These are phyloP conservation scores for Endocalyx cinctus DNA, from an alignment of 2,329 filamentous ascomycete genomes.

Conservation along the genomic window DNA sequence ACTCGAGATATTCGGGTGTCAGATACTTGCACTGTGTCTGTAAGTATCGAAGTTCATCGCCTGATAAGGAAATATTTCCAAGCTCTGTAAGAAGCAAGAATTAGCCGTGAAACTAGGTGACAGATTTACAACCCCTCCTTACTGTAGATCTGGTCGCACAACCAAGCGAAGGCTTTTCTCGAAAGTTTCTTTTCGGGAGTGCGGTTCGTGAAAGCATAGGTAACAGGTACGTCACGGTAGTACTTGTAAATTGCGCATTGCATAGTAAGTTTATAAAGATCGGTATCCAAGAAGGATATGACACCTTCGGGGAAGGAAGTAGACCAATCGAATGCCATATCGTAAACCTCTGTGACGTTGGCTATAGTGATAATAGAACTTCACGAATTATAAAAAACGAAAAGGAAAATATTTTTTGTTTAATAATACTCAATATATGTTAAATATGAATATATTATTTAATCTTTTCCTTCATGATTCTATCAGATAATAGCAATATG, in stretches of 20 bases:
- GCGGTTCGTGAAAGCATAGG: constrained; percentile 91
- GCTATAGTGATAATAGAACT: no score
- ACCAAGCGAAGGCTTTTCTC: constrained; percentile 77
- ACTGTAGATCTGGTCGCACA: constrained; percentile 79
- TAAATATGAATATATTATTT: no score
- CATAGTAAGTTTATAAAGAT: constrained; percentile 97
- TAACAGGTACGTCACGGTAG: constrained; percentile 77
- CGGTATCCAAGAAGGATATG: constrained; percentile 77
- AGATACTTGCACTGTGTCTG: constrained; percentile 77
- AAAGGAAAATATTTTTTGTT: no score
- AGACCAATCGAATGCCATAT: constrained; percentile 63
- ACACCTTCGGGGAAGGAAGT: constrained; percentile 69
- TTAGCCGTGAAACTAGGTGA: no score
- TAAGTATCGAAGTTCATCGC: constrained; percentile 77
- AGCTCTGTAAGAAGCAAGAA: constrained; percentile 72
- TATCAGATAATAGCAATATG: no score
- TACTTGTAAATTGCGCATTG: constrained; percentile 94
- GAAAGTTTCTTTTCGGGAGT: constrained; percentile 91
- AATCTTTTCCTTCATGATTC: no score
- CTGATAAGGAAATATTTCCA: constrained; percentile 71
- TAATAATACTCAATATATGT: no score
- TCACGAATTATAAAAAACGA: no score
- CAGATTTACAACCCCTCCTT: no score
- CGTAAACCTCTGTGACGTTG: no score
- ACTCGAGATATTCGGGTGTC: constrained; percentile 70